Evolutionary conservation across 495 filamentous ascomycete genomes (phyloP).

Genomic region (Neurospora sp.): DNA sequence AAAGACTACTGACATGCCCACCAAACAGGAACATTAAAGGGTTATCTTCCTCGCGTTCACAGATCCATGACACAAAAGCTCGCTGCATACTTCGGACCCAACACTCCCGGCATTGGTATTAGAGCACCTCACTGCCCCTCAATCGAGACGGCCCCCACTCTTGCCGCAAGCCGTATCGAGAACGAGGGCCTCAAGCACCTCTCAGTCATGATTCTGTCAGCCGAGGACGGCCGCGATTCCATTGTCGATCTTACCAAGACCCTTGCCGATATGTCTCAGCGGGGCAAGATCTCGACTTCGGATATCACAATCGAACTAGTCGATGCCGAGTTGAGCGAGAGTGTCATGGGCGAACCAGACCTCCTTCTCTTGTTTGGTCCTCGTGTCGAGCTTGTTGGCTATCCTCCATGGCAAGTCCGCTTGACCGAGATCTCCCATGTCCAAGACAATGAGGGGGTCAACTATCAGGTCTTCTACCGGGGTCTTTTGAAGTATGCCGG

Average conservation of each 20-base stretch:
- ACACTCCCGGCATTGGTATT: conserved; percentile 55
- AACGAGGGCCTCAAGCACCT: conserved; percentile 36
- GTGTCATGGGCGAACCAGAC: conserved; percentile 74
- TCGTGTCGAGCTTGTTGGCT: conserved; percentile 71
- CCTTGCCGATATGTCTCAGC: conserved; percentile 86
- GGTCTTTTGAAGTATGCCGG: conserved; percentile 75
- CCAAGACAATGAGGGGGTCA: conserved; percentile 64
- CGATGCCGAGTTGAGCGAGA: conserved; percentile 70
- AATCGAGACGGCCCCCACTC: conserved; percentile 32
- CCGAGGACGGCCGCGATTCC: conserved; percentile 82
- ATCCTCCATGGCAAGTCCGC: conserved; percentile 92
- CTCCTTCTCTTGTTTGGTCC: conserved; percentile 79
- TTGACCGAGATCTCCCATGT: conserved; percentile 87
- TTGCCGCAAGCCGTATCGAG: conserved; percentile 9
- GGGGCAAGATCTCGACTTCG: conserved; percentile 61
- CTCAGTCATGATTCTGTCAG: conserved; percentile 75
- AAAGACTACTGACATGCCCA: neutral
- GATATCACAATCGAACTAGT: conserved; percentile 82
- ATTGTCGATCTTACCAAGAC: conserved; percentile 94
- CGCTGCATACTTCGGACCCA: conserved; percentile 70
- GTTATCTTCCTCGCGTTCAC: conserved; percentile 68
- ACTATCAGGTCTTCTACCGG: conserved; percentile 85
- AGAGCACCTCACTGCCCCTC: conserved; percentile 64
- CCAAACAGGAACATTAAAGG: conserved; percentile 70
- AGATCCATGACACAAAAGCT: conserved; percentile 62